A percentile compares a stretch with the other conserved stretches of the same genome.
phyloP scores from a whole-genome alignment of 768 basidiomycete species.

The Mrakia gelida region DNA sequence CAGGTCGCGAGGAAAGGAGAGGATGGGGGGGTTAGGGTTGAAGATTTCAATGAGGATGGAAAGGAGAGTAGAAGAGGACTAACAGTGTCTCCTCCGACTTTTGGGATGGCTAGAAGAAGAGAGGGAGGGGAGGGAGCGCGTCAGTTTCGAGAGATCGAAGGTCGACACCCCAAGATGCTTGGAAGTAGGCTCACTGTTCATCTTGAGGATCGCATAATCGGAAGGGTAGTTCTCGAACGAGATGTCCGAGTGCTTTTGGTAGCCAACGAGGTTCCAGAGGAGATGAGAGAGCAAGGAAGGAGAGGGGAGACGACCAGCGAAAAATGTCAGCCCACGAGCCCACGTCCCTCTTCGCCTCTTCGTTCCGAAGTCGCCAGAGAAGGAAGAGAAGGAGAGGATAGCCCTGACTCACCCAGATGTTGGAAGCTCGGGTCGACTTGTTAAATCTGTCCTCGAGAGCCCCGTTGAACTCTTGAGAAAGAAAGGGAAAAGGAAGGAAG shows the following conservation, averaged over 20 bases:
- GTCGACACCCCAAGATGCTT: not conserved
- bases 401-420: constrained; percentile 25
- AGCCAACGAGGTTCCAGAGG: not conserved
- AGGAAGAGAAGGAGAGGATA: constrained; percentile 26
- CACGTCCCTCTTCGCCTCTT: constrained; percentile 29
- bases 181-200: constrained; percentile 4
- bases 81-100: constrained; percentile 47
- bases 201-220: constrained; percentile 51
- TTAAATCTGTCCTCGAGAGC: constrained; percentile 1
- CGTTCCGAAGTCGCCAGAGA: too few species aligned
- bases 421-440: constrained; percentile 6
- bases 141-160: not conserved
- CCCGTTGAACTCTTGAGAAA: not conserved
- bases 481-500: not conserved
- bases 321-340: constrained; percentile 42
- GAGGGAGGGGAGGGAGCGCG: not conserved
- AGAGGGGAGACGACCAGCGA: constrained; percentile 32
- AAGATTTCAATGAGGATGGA: not conserved
- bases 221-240: constrained; percentile 60
- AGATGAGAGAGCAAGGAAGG: not conserved
- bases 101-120: constrained; percentile 4
- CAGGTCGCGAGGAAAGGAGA: too few species aligned
- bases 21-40: not conserved
- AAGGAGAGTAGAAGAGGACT: not conserved
- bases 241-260: constrained; percentile 53